Evolutionary conservation across 805 yeast genomes (phyloP).

Genomic region (Ogataea thermomethanolica): DNA sequence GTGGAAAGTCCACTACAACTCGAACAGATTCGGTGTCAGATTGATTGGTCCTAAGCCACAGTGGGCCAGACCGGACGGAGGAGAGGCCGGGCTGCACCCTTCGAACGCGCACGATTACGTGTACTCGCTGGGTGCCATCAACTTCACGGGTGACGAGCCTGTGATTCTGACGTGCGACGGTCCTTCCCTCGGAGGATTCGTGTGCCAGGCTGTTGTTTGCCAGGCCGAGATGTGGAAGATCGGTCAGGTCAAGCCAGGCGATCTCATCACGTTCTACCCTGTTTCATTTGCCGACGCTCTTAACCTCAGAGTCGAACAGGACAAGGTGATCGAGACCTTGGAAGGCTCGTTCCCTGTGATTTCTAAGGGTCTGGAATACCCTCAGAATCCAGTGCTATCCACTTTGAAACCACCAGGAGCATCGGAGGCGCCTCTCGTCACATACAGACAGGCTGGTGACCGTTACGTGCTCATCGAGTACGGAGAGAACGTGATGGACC

Average conservation of each 20-base stretch:
- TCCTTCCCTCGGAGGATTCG: slow-evolving; percentile 96
- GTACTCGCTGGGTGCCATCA: slow-evolving; percentile 92
- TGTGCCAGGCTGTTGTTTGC: slow-evolving; percentile 92
- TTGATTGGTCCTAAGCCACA: slow-evolving; percentile 92
- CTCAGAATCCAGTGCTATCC: slow-evolving; percentile 70
- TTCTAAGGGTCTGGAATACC: slow-evolving; percentile 36
- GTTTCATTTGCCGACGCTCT: slow-evolving; percentile 67
- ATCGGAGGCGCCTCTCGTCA: slow-evolving; percentile 60
- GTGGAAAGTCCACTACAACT: slow-evolving; percentile 97
- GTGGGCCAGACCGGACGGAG: slow-evolving; percentile 97
- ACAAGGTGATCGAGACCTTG: slow-evolving; percentile 46
- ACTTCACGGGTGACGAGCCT: slow-evolving; percentile 98
- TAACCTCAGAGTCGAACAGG: slow-evolving; percentile 57
- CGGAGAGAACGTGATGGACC: slow-evolving; percentile 84
- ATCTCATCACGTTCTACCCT: slow-evolving; percentile 75
- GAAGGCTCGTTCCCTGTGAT: slow-evolving; percentile 37
- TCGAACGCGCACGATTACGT: slow-evolving; percentile 98
- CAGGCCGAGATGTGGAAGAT: slow-evolving; percentile 98
- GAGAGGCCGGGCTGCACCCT: slow-evolving; percentile 97
- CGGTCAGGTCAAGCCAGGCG: slow-evolving; percentile 97
- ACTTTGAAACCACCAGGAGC: slow-evolving; percentile 44
- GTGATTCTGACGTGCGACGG: slow-evolving; percentile 97
- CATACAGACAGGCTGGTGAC: slow-evolving; percentile 96
- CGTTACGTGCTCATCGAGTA: slow-evolving; percentile 88
- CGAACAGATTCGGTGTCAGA: slow-evolving; percentile 95